Conservation (phyloP, 352 stramenopile species). For the Globisporangium acanthophoron region DNA sequence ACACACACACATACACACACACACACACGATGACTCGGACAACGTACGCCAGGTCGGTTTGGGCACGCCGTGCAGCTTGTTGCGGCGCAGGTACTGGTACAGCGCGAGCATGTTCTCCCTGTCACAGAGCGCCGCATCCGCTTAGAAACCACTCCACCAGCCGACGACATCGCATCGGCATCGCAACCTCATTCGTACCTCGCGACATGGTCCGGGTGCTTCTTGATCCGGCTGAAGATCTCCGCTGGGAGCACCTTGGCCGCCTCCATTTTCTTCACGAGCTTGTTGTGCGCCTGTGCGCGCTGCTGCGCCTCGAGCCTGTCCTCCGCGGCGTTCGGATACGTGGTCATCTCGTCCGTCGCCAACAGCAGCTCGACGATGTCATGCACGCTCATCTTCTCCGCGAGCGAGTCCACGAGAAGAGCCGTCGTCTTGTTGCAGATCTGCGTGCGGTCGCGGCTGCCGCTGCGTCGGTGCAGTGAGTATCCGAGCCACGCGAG, state of each 20-base stretch:
- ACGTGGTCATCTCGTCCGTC: conserved; percentile 70
- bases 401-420: conserved; percentile 46
- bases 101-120: conserved; percentile 81
- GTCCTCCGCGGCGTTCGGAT: conserved; percentile 25
- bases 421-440: conserved; percentile 36
- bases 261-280: conserved; percentile 78
- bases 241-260: conserved; percentile 55
- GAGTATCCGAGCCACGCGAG: conserved; percentile 60
- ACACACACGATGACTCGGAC: neutral
- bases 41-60: conserved; percentile 60
- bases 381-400: conserved; percentile 78
- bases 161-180: neutral
- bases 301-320: conserved; percentile 42
- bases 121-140: conserved; percentile 1
- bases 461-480: conserved; percentile 44
- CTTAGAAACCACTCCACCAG: neutral
- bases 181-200: conserved; percentile 11
- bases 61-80: conserved; percentile 58
- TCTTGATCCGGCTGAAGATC: conserved; percentile 67
- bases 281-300: conserved; percentile 65
- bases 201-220: conserved; percentile 61
- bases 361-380: conserved; percentile 71
- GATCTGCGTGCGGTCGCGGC: conserved; percentile 57
- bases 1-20: neutral
- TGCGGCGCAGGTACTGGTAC: conserved; percentile 71